Percentiles rank a stretch among this genome's conserved stretches.
phyloP scores from a whole-genome alignment of 1,284 basidiomycete species.

The Grifola frondosa region DNA sequence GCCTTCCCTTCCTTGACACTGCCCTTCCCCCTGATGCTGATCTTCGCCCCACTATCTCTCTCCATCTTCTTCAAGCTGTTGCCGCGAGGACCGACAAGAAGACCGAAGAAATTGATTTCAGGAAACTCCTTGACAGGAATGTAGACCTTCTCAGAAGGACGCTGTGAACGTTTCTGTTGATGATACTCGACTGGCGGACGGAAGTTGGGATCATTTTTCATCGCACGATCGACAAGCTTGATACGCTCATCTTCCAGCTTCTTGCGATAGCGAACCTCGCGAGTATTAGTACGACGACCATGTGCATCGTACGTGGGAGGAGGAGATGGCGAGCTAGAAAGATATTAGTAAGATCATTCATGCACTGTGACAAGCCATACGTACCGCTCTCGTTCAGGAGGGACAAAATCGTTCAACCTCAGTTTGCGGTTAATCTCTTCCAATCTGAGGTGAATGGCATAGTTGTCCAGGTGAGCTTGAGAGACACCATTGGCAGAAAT shows the following conservation, averaged over 20 bases:
- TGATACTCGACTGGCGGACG: slow-evolving; percentile 95
- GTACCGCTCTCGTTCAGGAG: slow-evolving; percentile 90
- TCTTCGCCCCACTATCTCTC: slow-evolving; percentile 95
- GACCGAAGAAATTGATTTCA: slow-evolving; percentile 99
- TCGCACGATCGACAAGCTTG: slow-evolving; percentile 89
- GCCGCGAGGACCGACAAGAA: slow-evolving; percentile 96
- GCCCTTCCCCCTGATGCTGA: slow-evolving; percentile 97
- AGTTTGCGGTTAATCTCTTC: slow-evolving; percentile 98
- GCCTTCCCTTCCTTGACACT: slow-evolving; percentile 99
- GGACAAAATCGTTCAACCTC: slow-evolving; percentile 90
- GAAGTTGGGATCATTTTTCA: slow-evolving; percentile 98
- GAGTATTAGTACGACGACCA: slow-evolving; percentile 96
- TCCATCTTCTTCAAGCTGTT: slow-evolving; percentile 99
- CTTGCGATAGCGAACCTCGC: slow-evolving; percentile 96
- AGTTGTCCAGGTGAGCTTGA: slow-evolving; percentile 91
- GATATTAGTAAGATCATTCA: slow-evolving; percentile 23
- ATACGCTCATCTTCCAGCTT: slow-evolving; percentile 98
- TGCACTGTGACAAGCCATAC: slow-evolving; percentile 16
- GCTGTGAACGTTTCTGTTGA: slow-evolving; percentile 87
- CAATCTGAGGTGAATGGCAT: slow-evolving; percentile 90
- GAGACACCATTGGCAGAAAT: slow-evolving; percentile 90
- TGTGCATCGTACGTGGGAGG: slow-evolving; percentile 97
- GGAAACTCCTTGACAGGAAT: slow-evolving; percentile 99
- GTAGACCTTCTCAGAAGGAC: slow-evolving; percentile 97
- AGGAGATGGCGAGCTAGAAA: slow-evolving; percentile 84